Conservation (phyloP, 2,329 filamentous ascomycete genomes). For the Fulvia fulva region DNA sequence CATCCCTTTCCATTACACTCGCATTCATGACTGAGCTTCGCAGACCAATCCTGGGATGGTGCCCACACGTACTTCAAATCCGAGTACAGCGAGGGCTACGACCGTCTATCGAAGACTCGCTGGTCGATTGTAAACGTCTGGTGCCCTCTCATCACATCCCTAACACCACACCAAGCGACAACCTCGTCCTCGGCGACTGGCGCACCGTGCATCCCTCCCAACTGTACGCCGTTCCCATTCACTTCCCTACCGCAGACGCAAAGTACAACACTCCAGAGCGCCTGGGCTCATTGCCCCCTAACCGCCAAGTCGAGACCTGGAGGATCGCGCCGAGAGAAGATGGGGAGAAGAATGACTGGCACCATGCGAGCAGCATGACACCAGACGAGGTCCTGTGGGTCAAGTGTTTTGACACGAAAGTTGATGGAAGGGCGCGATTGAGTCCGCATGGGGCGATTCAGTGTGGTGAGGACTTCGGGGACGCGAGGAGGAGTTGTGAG, state of each 20-base stretch:
- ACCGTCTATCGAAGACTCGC: neutral
- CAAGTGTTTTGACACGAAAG: conserved; percentile 59
- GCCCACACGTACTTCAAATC: neutral
- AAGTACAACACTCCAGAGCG: neutral
- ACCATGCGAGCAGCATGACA: conserved; percentile 62
- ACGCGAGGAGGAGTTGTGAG: conserved; percentile 6
- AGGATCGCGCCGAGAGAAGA: neutral
- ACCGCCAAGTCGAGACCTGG: neutral
- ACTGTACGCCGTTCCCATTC: neutral
- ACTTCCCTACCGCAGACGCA: conserved; percentile 29
- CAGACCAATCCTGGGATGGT: conserved; percentile 2
- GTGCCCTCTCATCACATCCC: conserved; percentile 1
- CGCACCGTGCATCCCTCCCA: neutral
- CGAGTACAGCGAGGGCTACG: neutral
- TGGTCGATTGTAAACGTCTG: conserved; percentile 6
- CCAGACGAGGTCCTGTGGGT: conserved; percentile 54
- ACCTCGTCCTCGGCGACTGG: conserved; percentile 6
- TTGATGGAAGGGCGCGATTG: conserved; percentile 21
- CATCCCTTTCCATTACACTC: neutral
- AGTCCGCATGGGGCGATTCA: conserved; percentile 3
- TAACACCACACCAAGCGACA: too few relatives aligned
- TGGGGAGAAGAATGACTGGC: conserved; percentile 51
- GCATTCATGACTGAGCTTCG: neutral
- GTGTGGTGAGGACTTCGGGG: conserved; percentile 3
- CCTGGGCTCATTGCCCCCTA: neutral